These are phyloP conservation scores for Moricandia moricandioides DNA, from an alignment of 345 rosid species.

Conservation along the genomic window DNA sequence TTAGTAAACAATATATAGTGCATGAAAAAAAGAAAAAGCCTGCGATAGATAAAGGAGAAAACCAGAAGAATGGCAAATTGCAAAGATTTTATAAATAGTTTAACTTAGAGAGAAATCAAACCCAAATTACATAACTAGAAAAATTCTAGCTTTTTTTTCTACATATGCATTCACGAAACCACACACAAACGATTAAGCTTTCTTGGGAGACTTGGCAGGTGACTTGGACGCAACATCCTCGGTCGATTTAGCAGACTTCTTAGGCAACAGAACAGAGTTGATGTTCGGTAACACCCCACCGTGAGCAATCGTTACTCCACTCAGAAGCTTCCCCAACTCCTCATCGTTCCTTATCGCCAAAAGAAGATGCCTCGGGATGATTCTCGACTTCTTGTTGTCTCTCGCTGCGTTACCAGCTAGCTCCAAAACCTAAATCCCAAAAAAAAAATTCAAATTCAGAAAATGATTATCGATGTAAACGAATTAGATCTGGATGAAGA, in stretches of 20 bases:
- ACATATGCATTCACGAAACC: not conserved
- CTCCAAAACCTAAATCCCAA: slow-evolving; percentile 52
- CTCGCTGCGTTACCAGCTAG: slow-evolving; percentile 81
- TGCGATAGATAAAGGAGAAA: no score
- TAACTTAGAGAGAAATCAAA: not conserved
- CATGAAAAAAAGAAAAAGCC: no score
- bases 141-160: no score
- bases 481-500: not conserved
- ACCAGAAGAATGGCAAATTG: not conserved
- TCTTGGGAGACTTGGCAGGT: slow-evolving; percentile 43
- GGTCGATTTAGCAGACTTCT: slow-evolving; percentile 47
- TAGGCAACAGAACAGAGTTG: slow-evolving; percentile 64
- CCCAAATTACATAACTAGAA: slow-evolving; percentile 6
- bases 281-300: slow-evolving; percentile 83
- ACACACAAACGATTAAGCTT: slow-evolving; percentile 6
- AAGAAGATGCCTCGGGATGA: slow-evolving; percentile 69
- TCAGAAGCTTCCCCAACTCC: slow-evolving; percentile 64
- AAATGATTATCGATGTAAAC: not conserved
- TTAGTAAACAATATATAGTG: no score
- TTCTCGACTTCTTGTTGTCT: slow-evolving; percentile 74
- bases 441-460: not conserved
- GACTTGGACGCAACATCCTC: slow-evolving; percentile 62
- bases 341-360: slow-evolving; percentile 76
- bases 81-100: not conserved
- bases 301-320: slow-evolving; percentile 75